Conservation (phyloP, 345 rosid species). For the rapeseed (Brassica napus) region DNA sequence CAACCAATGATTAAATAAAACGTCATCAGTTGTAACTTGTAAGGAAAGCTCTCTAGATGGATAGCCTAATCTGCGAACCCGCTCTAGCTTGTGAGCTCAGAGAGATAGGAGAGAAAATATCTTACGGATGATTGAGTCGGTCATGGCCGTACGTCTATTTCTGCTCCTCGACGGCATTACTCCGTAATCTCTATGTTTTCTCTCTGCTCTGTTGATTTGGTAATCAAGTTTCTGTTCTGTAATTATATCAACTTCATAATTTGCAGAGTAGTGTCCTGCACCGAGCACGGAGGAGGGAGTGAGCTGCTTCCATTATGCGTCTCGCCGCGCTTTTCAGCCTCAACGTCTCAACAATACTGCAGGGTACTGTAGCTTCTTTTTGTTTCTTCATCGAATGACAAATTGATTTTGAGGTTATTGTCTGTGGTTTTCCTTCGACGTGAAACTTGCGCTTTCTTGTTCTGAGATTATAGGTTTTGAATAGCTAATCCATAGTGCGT, state of each 20-base stretch:
- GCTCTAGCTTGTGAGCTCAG: too few species aligned
- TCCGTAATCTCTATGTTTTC: constrained; percentile 41
- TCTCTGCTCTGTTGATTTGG: neutral
- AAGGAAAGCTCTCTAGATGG: too few species aligned
- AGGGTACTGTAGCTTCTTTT: constrained; percentile 44
- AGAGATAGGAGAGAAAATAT: neutral
- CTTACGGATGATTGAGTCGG: constrained; percentile 57
- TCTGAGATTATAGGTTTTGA: neutral
- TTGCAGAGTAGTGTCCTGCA: constrained; percentile 55
- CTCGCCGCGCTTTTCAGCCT: constrained; percentile 46
- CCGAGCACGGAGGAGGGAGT: constrained; percentile 51
- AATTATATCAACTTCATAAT: neutral
- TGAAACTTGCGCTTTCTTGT: neutral
- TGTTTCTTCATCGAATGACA: neutral
- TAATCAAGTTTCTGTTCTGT: neutral
- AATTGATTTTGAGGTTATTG: neutral
- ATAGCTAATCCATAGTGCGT: neutral
- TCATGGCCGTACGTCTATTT: constrained; percentile 67
- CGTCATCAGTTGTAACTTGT: too few species aligned
- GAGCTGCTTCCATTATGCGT: constrained; percentile 42
- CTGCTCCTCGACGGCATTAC: constrained; percentile 51
- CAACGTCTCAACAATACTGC: constrained; percentile 42
- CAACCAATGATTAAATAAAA: too few species aligned
- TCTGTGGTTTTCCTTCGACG: neutral
- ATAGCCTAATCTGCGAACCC: too few species aligned